Base-by-base conservation (phyloP, 345 rosid genomes). In the Triadica sebifera region DNA sequence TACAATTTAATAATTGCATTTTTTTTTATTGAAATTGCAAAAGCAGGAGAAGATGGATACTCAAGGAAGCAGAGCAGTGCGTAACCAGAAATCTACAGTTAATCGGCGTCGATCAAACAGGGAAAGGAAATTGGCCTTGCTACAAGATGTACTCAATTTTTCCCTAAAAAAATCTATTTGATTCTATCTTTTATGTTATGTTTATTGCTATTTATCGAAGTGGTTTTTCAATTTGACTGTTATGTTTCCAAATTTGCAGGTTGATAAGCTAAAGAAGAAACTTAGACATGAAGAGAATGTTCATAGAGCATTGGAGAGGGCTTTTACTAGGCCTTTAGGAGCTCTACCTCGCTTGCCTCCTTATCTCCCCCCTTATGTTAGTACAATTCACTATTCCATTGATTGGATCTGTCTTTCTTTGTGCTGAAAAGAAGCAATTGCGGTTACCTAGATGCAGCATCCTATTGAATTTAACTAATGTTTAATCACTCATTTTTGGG, bases 331-430 rank as follows among this genome's bases (percentile, higher is more conserved):
- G 81, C 99, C 99, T 79, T 75, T 91, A 74, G 99, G 99, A 77
- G 84, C 96, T 77, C 91, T 94, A 46, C 98, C 99, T 61, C 98
- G 99, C 73, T 89, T 93, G 65, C 93, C 98, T 74, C 94, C 97
- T 0, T 94, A 86, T 78, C 94, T 94, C 39, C 98, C 99, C 52
- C 89, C 90, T 67, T 41, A 82, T 65, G 99, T 94, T 59, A 83
- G 94, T 90, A 69, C 22, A 77, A 46, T 43, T 52, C 38, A n/a
- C 68, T 61, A 8, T 61, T 72, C 59, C 64, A 49, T 49, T 51
- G 11, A 25, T 58, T 25, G 24, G 25, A n/a, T 19, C 45, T 75
- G 41, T 57, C 29, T 29, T 29, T 29, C 34, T 29, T 29, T 29
- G 34, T 29, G 1, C 34, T 29, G 34, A 29, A 29, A 29, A 29